phyloP scores from a whole-genome alignment of 2,329 filamentous ascomycete species.

The Monilinia fructicola region DNA sequence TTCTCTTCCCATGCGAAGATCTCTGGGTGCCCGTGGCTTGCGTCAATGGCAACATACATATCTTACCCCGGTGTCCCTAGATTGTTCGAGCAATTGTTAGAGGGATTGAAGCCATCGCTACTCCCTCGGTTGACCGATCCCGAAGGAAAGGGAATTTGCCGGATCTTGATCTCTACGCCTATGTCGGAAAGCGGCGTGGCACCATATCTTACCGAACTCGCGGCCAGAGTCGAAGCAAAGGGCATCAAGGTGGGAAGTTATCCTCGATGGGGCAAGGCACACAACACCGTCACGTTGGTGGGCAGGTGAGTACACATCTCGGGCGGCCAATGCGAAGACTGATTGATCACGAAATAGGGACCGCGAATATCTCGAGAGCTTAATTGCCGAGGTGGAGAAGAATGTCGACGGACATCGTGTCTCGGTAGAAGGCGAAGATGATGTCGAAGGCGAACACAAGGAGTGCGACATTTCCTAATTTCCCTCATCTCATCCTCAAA shows the following conservation, averaged over 20 bases:
- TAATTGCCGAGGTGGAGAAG: constrained; percentile 74
- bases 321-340: background rate
- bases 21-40: constrained; percentile 89
- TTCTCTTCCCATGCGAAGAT: constrained; percentile 74
- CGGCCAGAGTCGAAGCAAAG: constrained; percentile 66
- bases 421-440: constrained; percentile 68
- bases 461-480: constrained; percentile 22
- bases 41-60: constrained; percentile 91
- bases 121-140: constrained; percentile 72
- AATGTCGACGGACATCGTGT: constrained; percentile 74
- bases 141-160: constrained; percentile 74
- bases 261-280: constrained; percentile 83
- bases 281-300: constrained; percentile 89
- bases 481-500: background rate
- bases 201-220: constrained; percentile 76
- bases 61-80: constrained; percentile 88
- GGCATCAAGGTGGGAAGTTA: constrained; percentile 96
- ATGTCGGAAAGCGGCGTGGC: constrained; percentile 84
- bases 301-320: constrained; percentile 48
- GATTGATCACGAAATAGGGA: constrained; percentile 51
- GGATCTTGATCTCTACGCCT: constrained; percentile 84
- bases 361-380: constrained; percentile 70
- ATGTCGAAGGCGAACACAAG: constrained; percentile 42
- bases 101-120: constrained; percentile 70
- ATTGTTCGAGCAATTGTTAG: constrained; percentile 75